Percentiles rank a stretch among this genome's conserved stretches.
Evolutionary conservation across 202 grass and related monocot species (phyloP).

Genomic region (Panicum hallii): DNA sequence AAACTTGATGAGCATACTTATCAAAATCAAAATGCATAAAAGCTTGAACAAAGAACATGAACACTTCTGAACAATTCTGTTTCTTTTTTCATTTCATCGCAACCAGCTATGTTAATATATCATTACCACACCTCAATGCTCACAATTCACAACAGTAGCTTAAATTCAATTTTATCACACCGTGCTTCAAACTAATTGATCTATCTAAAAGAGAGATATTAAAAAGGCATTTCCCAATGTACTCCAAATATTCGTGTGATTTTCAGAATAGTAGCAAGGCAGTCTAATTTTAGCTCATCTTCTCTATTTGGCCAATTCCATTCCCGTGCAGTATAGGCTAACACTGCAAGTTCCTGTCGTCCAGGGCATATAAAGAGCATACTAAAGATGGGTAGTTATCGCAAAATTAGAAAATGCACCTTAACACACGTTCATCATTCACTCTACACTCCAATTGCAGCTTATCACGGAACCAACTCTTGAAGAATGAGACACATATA

Average conservation of each 20-base stretch:
- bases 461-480: background rate
- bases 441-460: conserved; percentile 7
- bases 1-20: conserved; percentile 28
- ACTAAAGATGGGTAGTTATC: conserved; percentile 5
- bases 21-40: conserved; percentile 31
- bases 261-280: background rate
- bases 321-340: background rate
- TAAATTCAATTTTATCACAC: background rate
- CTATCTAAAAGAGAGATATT: background rate
- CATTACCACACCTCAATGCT: conserved; percentile 1
- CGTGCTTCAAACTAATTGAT: conserved; percentile 14
- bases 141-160: conserved; percentile 29
- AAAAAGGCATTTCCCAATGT: background rate
- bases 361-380: conserved; percentile 12
- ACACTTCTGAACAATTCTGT: background rate
- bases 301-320: conserved; percentile 29
- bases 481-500: background rate
- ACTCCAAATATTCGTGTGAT: background rate
- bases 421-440: background rate
- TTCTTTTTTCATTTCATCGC: background rate
- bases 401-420: background rate
- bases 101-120: conserved; percentile 1
- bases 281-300: conserved; percentile 17
- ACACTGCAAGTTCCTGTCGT: background rate
- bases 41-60: background rate